A percentile compares a stretch with the other conserved stretches of the same genome.
Conservation (phyloP, 1,139 yeast genomes). For the Meyerozyma carpophila region DNA sequence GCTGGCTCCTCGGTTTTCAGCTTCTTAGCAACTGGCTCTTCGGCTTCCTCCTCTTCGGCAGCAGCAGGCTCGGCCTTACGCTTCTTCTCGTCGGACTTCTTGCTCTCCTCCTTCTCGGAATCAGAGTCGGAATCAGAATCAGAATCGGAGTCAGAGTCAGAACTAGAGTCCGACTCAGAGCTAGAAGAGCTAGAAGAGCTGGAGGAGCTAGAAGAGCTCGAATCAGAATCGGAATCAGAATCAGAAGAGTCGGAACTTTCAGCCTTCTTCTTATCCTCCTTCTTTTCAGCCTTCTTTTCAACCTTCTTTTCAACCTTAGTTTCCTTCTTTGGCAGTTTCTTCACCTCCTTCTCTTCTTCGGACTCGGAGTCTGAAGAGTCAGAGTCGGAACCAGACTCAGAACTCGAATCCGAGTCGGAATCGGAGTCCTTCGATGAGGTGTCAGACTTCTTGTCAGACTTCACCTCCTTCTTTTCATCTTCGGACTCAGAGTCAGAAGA, state of each 20-base stretch:
- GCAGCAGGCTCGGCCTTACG: conserved; percentile 28
- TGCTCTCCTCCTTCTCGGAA: conserved; percentile 3
- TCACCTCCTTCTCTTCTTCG: conserved; percentile 14
- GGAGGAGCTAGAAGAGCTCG: background rate
- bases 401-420: conserved; percentile 11
- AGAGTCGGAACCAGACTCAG: conserved; percentile 19
- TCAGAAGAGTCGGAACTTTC: conserved; percentile 1
- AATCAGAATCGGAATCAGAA: conserved; percentile 2
- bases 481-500: conserved; percentile 19
- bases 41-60: conserved; percentile 21
- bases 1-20: conserved; percentile 56
- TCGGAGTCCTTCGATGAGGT: conserved; percentile 12
- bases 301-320: conserved; percentile 8
- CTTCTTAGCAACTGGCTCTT: conserved; percentile 33
- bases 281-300: conserved; percentile 6
- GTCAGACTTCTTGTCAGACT: conserved; percentile 18
- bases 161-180: background rate
- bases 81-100: conserved; percentile 17
- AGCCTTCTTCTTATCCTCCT: conserved; percentile 5
- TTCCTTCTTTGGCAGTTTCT: conserved; percentile 6
- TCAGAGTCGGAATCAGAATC: conserved; percentile 8
- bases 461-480: conserved; percentile 14
- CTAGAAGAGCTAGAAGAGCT: conserved; percentile 1
- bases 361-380: conserved; percentile 18
- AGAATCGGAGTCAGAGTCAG: conserved; percentile 7